Evolutionary conservation across 257 asterid species (phyloP), one percentile per base, ranked within the genome.

Genomic region (Solanum paucissectum): DNA sequence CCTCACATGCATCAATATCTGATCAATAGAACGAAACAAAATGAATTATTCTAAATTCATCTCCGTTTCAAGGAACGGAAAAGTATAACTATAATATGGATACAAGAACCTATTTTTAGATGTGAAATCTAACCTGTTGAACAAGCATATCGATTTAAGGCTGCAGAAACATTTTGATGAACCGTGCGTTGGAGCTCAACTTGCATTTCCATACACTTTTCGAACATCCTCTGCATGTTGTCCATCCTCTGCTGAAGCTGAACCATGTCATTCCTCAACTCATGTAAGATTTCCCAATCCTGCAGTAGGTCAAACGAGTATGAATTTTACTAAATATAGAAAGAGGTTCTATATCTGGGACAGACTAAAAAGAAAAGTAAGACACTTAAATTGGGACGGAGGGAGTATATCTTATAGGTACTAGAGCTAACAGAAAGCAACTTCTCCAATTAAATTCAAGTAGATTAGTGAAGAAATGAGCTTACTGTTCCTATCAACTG

Each of bases 181-280:
- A 96, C 90, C 1, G 93, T 89, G 5, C 94, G 95, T 86, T 94
- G 99, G 91, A 95, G 88, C 88, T 96, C 98, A 44, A 94, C 88
- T 85, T 96, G 98, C 95, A 96, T 94, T 77, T 94, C 96, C 96
- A 94, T 92, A 96, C 96, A 96, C 52, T 96, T 89, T 90, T 94
- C 96, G 25, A 96, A 93, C 97, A 93, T 93, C 73, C 90, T 93
- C 88, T 96, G 98, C 98, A 96, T 92, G 60, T 89, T 84, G 82
- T 91, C 85, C 98, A 96, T 94, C 91, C 94, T 91, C 87, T 93
- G 95, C 37, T 93, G 95, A 90, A 96, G 98, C 92, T 92, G 87
- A 36, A 91, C 94, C 93, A 95, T 92, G 89, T 96, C 98, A 37
- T 91, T 88, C 88, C 94, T 94, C 90, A 95, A 89, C 86, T 94